Evolutionary conservation across 2,329 filamentous ascomycete species (phyloP).

Genomic region (Botrytis porri): DNA sequence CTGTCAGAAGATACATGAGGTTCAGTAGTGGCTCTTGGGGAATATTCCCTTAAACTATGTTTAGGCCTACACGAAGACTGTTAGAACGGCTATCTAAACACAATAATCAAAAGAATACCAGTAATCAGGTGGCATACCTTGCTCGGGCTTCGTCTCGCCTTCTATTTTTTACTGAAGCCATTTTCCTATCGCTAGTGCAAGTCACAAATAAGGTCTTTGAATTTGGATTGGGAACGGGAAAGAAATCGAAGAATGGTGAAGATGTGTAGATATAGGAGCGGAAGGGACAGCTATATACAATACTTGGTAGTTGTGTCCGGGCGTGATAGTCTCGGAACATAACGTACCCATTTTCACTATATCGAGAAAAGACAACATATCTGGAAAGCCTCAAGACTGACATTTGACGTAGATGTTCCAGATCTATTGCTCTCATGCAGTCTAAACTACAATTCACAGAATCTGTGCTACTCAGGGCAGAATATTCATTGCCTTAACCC

Average conservation of each 20-base stretch:
- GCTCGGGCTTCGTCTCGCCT: background rate
- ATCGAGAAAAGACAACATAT: background rate
- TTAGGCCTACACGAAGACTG: background rate
- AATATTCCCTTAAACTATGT: background rate
- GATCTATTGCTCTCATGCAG: background rate
- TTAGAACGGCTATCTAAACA: background rate
- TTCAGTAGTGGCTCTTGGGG: background rate
- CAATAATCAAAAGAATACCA: background rate
- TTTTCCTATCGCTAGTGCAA: background rate
- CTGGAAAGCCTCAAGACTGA: background rate
- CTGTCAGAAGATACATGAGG: background rate
- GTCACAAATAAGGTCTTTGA: background rate
- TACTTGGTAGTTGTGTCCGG: background rate
- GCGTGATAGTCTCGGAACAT: background rate
- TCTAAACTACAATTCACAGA: background rate
- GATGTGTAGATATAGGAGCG: background rate
- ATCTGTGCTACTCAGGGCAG: background rate
- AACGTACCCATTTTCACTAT: background rate
- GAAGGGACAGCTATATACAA: background rate
- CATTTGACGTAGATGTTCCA: background rate
- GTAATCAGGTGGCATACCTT: background rate
- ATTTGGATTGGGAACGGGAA: background rate
- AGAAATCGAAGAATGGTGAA: background rate
- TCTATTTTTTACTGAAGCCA: background rate
- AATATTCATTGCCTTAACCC: background rate